Base-by-base conservation (phyloP, 495 filamentous ascomycete species). In the Amniculicola lignicola region DNA sequence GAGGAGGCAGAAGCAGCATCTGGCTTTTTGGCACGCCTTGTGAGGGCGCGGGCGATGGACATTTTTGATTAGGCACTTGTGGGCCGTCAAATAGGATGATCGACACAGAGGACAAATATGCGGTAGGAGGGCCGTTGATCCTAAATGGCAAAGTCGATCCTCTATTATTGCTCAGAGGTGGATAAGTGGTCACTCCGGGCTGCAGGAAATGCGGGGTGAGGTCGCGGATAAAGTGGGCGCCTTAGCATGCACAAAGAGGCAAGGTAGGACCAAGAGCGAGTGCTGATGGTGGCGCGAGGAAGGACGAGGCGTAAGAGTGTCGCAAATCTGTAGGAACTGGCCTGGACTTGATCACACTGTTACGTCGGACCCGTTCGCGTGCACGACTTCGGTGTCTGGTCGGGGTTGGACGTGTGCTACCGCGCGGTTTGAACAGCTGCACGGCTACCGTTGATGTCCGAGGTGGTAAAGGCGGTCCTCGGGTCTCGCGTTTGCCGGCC, bases 61-160 rank as follows among this genome's bases (percentile, higher is more conserved):
- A 62, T 66, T 59, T 74, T 79, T 75, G 55, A 79, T 74, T 3
- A 70, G 65, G 27, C 29, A 56, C n/a, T n/a, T n/a, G n/a, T n/a
- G n/a, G n/a, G n/a, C n/a, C n/a, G n/a, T n/a, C n/a, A n/a, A n/a
- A n/a, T n/a, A n/a, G n/a, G n/a, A n/a, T n/a, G 43, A 28, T 29
- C 10, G 45, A 36, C 24, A 50, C 23, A 46, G 28, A 39, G 44
- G 45, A 39, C 22, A 39, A 57, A 57, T 43, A 38, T 54, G 22
- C 62, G 57, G 62, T 38, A 42, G 15, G 33, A 65, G 62, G 62
- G 46, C 62, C 57, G 57, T 46, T 18, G 52, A 54, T 55, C 58
- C 58, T 56, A 1, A 2, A 15, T n/a, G n/a, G n/a, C n/a, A n/a
- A n/a, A 40, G 37, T 9, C 37, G 16, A 40, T 40, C 37, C 37